Evolutionary conservation across 2,329 filamentous ascomycete species (phyloP).

Genomic region (Botryotinia calthae): DNA sequence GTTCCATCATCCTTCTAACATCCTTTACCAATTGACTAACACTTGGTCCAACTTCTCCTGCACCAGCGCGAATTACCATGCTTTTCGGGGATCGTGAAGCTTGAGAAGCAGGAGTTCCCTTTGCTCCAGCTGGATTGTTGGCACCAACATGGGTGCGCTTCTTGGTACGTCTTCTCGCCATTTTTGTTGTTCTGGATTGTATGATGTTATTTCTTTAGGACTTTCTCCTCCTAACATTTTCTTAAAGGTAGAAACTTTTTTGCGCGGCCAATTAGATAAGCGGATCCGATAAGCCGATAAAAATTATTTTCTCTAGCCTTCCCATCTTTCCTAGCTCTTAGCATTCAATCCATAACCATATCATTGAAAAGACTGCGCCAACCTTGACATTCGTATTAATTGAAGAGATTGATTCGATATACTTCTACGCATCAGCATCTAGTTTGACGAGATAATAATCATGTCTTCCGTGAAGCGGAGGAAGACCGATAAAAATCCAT

Average conservation of each 20-base stretch:
- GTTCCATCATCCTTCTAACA: conserved; percentile 92
- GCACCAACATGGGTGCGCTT: conserved; percentile 82
- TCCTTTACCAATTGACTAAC: conserved; percentile 90
- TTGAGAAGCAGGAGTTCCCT: conserved; percentile 57
- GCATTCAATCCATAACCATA: too few relatives aligned
- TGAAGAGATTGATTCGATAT: neutral
- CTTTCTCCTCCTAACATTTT: conserved; percentile 16
- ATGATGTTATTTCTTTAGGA: conserved; percentile 21
- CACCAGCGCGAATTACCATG: conserved; percentile 97
- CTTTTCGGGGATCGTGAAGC: conserved; percentile 74
- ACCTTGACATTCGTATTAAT: neutral
- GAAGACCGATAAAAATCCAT: conserved; percentile 33
- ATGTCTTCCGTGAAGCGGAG: conserved; percentile 39
- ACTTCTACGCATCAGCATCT: neutral
- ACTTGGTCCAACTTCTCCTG: conserved; percentile 86
- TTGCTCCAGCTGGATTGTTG: conserved; percentile 47
- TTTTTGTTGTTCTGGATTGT: conserved; percentile 41
- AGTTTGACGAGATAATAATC: conserved; percentile 1
- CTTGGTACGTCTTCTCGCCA: conserved; percentile 81
- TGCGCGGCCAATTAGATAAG: conserved; percentile 34
- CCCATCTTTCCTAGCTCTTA: neutral
- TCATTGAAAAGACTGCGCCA: neutral
- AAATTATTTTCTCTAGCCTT: conserved; percentile 28
- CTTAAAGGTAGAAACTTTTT: conserved; percentile 25
- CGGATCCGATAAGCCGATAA: conserved; percentile 38